These are phyloP conservation scores for Xylaria polymorpha DNA, from an alignment of 2,329 filamentous ascomycete genomes.

Conservation along the genomic window DNA sequence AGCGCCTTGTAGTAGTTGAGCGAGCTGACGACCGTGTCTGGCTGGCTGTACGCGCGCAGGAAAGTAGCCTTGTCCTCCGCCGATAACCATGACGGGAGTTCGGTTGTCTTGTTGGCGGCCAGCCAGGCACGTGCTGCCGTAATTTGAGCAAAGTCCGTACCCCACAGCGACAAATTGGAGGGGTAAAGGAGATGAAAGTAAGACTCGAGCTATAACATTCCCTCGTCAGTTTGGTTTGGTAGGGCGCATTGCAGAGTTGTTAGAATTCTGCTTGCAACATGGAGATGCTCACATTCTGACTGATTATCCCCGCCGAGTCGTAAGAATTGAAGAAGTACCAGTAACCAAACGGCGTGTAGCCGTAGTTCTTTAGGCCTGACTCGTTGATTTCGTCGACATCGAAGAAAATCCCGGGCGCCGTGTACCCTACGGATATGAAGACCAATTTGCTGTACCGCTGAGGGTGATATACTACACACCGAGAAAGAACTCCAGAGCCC, in stretches of 20 bases:
- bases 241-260: not conserved
- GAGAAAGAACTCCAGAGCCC: constrained; percentile 9
- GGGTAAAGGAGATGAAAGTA: constrained; percentile 9
- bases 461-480: constrained; percentile 11
- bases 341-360: constrained; percentile 21
- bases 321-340: constrained; percentile 25
- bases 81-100: constrained; percentile 17
- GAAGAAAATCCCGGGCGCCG: constrained; percentile 3
- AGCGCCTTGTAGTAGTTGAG: constrained; percentile 18
- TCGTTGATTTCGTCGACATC: constrained; percentile 13
- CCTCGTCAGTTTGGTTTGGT: not conserved
- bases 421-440: constrained; percentile 3
- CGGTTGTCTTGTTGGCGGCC: constrained; percentile 16
- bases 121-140: constrained; percentile 13
- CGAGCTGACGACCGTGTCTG: not conserved
- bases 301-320: constrained; percentile 2
- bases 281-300: constrained; percentile 11
- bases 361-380: not conserved
- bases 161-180: not conserved
- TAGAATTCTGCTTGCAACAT: not conserved
- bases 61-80: constrained; percentile 11
- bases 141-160: constrained; percentile 4
- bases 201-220: constrained; percentile 10
- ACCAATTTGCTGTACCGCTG: constrained; percentile 17
- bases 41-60: constrained; percentile 15